Evolutionary conservation across 345 rosid species (phyloP), one percentile per base, ranked within the genome.

Genomic region (Brassica incana): DNA sequence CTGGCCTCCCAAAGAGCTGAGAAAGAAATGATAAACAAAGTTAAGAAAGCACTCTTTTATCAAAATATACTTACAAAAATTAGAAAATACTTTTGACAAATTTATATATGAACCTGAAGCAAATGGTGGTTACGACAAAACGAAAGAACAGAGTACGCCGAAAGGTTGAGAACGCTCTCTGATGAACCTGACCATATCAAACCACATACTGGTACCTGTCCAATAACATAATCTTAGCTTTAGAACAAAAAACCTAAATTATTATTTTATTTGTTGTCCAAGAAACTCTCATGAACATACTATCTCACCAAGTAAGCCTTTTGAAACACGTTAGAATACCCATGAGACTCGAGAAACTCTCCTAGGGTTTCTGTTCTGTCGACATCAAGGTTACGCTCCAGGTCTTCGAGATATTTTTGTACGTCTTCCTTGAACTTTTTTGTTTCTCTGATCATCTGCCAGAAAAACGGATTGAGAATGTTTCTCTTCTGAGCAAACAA

Each of bases 1-100:
- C 93, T 38, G 97, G 98, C 8, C 91, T 87, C 50, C 94, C 94
- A 80, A 88, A 84, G 68, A 91, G 72, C 97, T 92, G 84, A 67
- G 78, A 0, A 59, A 2, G 15, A 30, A 48, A 52, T 15, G 38
- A 16, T 45, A 77, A 66, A 52, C 18, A 1, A 18, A 20, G 5
- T 52, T n/a, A 35, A 50, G 35, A 27, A 38, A 40, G 10, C 45
- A 43, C 71, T 29, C 32, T 29, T 29, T 29, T 29, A 29, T 29
- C 32, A 29, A 29, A 29, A 29, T 29, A 29, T 29, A 29, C 32
- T 29, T 29, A 29, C 20, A n/a, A 52, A 38, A 38, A 2, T 23
- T 64, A 12, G 40, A 32, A 63, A 60, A 27, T 4, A 27, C 18
- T 20, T 25, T 23, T 8, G 35, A 65, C 27, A 15, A 1, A 14